phyloP scores from a whole-genome alignment of 75 land plant genomes.

The Pinus taeda region DNA sequence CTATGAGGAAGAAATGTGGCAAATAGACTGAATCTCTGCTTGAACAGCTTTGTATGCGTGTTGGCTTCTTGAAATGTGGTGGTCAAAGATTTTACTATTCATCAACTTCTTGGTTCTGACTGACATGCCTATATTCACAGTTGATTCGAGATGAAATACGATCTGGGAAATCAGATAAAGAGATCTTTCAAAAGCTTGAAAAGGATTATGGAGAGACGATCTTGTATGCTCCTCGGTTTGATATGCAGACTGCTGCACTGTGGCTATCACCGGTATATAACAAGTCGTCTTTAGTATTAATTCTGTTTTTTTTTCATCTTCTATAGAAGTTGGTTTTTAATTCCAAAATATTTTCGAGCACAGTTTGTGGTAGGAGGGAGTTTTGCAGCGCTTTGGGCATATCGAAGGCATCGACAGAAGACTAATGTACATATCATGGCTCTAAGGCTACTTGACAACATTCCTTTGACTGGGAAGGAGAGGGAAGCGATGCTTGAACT shows the following conservation, averaged over 20 bases:
- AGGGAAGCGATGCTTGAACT: constrained; percentile 64
- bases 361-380: constrained; percentile 36
- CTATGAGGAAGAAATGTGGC: not conserved
- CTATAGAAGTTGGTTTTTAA: not conserved
- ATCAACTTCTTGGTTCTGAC: not conserved
- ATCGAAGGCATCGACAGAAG: constrained; percentile 49
- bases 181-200: constrained; percentile 64
- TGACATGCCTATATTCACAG: constrained; percentile 21
- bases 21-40: not conserved
- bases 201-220: constrained; percentile 83
- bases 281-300: not conserved
- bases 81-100: not conserved
- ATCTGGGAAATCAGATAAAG: constrained; percentile 71
- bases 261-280: constrained; percentile 76
- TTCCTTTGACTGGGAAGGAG: constrained; percentile 65
- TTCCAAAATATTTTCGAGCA: not conserved
- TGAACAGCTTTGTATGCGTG: not conserved
- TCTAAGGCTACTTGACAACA: constrained; percentile 48
- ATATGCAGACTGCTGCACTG: constrained; percentile 74
- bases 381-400: constrained; percentile 56
- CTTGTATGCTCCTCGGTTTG: constrained; percentile 78
- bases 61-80: not conserved
- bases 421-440: constrained; percentile 75
- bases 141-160: constrained; percentile 78
- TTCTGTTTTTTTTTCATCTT: not conserved